A percentile compares a stretch with the other conserved stretches of the same genome.
Evolutionary conservation across 441 rosid genomes (phyloP).

Genomic region (Populus hybrid): DNA sequence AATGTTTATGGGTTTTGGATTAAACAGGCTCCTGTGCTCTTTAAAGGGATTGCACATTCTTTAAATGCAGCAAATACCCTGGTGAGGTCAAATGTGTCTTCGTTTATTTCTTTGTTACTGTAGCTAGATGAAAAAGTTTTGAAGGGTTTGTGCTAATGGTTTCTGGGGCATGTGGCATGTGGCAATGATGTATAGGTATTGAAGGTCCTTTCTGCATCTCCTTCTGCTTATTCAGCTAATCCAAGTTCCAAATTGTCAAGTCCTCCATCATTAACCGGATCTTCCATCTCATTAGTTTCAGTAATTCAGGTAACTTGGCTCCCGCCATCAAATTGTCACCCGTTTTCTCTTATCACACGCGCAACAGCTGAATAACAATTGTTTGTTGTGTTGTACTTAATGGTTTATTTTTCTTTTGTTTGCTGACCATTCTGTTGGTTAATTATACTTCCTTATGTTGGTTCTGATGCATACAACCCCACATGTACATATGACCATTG

Average conservation of each 20-base stretch:
- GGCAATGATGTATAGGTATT: constrained; percentile 39
- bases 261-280: constrained; percentile 68
- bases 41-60: constrained; percentile 80
- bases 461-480: background rate
- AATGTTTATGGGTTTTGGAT: background rate
- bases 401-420: background rate
- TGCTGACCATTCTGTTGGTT: background rate
- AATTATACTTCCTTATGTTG: background rate
- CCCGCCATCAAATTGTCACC: background rate
- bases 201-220: constrained; percentile 83
- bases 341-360: background rate
- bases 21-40: constrained; percentile 73
- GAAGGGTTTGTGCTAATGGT: background rate
- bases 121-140: constrained; percentile 1
- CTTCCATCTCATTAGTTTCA: constrained; percentile 73
- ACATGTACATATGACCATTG: background rate
- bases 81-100: constrained; percentile 35
- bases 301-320: constrained; percentile 55
- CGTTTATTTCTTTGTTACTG: constrained; percentile 6
- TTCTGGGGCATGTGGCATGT: constrained; percentile 3
- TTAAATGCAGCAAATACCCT: constrained; percentile 61
- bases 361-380: background rate
- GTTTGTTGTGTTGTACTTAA: background rate
- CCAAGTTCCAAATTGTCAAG: constrained; percentile 59
- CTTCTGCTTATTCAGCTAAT: constrained; percentile 83